A percentile compares a stretch with the other conserved stretches of the same genome.
phyloP scores from a whole-genome alignment of 2,329 filamentous ascomycete species.

The Macrophomina phaseolina region DNA sequence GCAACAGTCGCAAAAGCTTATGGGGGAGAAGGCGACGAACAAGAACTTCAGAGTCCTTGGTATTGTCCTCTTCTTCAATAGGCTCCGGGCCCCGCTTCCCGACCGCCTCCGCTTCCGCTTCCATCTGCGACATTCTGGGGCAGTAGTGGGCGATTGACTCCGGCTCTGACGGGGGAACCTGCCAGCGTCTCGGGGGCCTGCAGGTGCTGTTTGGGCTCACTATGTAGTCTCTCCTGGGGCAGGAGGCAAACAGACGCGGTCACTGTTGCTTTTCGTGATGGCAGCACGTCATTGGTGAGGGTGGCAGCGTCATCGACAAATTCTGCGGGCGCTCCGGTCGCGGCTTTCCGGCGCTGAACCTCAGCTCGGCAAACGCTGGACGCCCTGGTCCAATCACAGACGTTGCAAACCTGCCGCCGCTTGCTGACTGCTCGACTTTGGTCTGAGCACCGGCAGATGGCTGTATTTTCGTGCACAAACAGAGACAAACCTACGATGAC shows the following conservation, averaged over 20 bases:
- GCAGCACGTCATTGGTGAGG: slow-evolving; percentile 11
- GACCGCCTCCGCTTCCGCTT: neutral
- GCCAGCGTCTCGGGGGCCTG: neutral
- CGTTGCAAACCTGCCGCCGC: neutral
- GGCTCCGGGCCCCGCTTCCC: slow-evolving; percentile 9
- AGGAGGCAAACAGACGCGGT: neutral
- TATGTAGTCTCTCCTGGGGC: neutral
- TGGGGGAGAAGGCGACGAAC: neutral
- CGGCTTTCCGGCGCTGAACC: neutral
- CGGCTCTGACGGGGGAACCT: neutral
- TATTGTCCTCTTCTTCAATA: slow-evolving; percentile 3
- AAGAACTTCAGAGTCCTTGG: slow-evolving; percentile 20
- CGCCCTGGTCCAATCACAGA: neutral
- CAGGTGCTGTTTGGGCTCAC: neutral
- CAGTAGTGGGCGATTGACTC: neutral
- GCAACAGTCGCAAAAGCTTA: neutral
- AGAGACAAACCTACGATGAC: neutral
- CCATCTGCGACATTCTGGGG: slow-evolving; percentile 7
- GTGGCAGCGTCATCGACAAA: slow-evolving; percentile 9
- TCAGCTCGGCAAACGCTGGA: neutral
- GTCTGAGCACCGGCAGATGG: neutral
- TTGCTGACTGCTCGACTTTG: neutral
- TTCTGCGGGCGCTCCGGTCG: slow-evolving; percentile 6
- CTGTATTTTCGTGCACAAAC: neutral
- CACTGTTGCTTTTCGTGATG: neutral